These are phyloP conservation scores for Acanthochlamys bracteata DNA, from an alignment of 106 monocot species.

Conservation along the genomic window DNA sequence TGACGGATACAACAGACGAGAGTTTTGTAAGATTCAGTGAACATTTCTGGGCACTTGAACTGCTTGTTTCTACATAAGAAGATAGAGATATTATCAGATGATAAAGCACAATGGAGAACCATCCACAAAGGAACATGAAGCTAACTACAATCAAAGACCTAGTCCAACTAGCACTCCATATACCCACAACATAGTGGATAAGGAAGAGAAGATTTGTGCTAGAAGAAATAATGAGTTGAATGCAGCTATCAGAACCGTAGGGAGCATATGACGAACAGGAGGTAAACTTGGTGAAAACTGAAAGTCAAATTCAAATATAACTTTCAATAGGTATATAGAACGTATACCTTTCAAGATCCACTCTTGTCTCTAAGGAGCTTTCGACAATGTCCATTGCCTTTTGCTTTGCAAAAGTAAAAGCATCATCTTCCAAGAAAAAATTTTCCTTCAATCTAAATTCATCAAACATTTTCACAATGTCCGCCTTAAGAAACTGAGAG, in stretches of 20 bases:
- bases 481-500: conserved; percentile 64
- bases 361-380: conserved; percentile 47
- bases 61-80: conserved; percentile 34
- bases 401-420: conserved; percentile 27
- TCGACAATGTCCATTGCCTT: conserved; percentile 38
- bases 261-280: no score
- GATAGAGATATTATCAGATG: not conserved
- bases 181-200: no score
- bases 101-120: not conserved
- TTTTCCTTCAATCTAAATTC: conserved; percentile 28
- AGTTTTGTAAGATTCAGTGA: conserved; percentile 48
- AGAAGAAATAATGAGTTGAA: not conserved
- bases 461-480: conserved; percentile 47
- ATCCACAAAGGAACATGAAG: not conserved
- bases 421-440: conserved; percentile 25
- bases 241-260: no score
- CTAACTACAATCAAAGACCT: no score
- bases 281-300: no score
- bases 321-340: no score
- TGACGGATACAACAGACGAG: conserved; percentile 32
- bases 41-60: conserved; percentile 53
- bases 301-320: not conserved
- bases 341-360: conserved; percentile 28
- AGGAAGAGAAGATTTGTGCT: not conserved
- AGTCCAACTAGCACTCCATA: no score